These are phyloP conservation scores for Pleurotus eryngii DNA, from an alignment of 768 basidiomycete species.

Conservation along the genomic window DNA sequence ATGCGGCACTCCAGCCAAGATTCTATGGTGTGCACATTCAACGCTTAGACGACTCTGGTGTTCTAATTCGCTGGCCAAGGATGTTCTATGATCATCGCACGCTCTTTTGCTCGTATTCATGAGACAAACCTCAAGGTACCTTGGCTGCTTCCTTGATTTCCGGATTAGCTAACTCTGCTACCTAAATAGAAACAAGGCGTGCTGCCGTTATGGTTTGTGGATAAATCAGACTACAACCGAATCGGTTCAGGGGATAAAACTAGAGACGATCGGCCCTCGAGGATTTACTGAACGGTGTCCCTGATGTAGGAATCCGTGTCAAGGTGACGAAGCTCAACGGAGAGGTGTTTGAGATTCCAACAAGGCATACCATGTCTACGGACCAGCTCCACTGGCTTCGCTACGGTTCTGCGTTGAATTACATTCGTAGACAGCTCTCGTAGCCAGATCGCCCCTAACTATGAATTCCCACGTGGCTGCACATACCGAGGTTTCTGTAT, in stretches of 20 bases:
- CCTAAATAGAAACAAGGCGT: slow-evolving; percentile 87
- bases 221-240: slow-evolving; percentile 80
- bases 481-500: not conserved
- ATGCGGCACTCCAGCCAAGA: slow-evolving; percentile 94
- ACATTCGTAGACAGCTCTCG: slow-evolving; percentile 64
- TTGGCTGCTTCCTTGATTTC: not conserved
- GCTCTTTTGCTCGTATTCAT: slow-evolving; percentile 97
- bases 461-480: not conserved
- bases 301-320: slow-evolving; percentile 47
- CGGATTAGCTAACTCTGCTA: slow-evolving; percentile 14
- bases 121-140: slow-evolving; percentile 93
- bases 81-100: slow-evolving; percentile 81
- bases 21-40: slow-evolving; percentile 64
- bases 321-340: slow-evolving; percentile 68
- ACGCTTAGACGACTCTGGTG: not conserved
- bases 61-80: slow-evolving; percentile 38
- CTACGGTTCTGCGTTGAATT: slow-evolving; percentile 87
- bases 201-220: slow-evolving; percentile 89
- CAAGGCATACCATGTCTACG: slow-evolving; percentile 84
- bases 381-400: slow-evolving; percentile 91
- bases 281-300: slow-evolving; percentile 52
- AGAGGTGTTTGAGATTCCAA: slow-evolving; percentile 60
- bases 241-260: slow-evolving; percentile 78
- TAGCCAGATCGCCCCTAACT: not conserved
- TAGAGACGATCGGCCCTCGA: slow-evolving; percentile 85